Evolutionary conservation across 2,329 filamentous ascomycete species (phyloP).

Genomic region (Verticillium longisporum): DNA sequence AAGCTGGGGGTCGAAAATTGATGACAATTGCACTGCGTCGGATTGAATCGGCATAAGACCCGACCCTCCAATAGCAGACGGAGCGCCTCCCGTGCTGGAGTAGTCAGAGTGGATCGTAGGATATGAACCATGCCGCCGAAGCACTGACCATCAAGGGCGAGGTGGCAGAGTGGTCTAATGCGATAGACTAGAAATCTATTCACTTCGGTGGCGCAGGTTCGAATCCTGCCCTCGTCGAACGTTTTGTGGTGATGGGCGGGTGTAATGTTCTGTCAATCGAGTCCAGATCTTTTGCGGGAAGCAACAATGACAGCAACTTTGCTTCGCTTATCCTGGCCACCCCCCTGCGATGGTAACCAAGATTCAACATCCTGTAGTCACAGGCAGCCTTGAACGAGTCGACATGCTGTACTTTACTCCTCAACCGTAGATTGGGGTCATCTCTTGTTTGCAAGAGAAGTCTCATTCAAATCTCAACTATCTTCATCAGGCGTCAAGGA

Average conservation of each 20-base stretch:
- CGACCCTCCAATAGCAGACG: not conserved
- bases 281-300: too few relatives aligned
- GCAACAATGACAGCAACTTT: too few relatives aligned
- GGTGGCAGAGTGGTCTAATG: not conserved
- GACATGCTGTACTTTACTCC: too few relatives aligned
- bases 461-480: not conserved
- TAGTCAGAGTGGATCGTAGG: too few relatives aligned
- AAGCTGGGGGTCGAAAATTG: constrained; percentile 1
- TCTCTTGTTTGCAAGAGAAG: not conserved
- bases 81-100: too few relatives aligned
- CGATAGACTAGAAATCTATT: not conserved
- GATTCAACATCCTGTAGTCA: not conserved
- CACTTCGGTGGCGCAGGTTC: not conserved
- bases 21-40: constrained; percentile 5
- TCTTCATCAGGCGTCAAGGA: not conserved
- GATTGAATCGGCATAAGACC: constrained; percentile 12
- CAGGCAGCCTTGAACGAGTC: too few relatives aligned
- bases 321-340: too few relatives aligned
- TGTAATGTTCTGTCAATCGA: too few relatives aligned
- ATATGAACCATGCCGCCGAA: too few relatives aligned
- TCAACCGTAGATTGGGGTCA: too few relatives aligned
- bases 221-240: not conserved
- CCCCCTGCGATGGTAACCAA: not conserved
- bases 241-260: too few relatives aligned
- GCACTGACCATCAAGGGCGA: too few relatives aligned